These are phyloP conservation scores for Peronospora tabacina DNA, from an alignment of 352 stramenopile species.

Conservation along the genomic window DNA sequence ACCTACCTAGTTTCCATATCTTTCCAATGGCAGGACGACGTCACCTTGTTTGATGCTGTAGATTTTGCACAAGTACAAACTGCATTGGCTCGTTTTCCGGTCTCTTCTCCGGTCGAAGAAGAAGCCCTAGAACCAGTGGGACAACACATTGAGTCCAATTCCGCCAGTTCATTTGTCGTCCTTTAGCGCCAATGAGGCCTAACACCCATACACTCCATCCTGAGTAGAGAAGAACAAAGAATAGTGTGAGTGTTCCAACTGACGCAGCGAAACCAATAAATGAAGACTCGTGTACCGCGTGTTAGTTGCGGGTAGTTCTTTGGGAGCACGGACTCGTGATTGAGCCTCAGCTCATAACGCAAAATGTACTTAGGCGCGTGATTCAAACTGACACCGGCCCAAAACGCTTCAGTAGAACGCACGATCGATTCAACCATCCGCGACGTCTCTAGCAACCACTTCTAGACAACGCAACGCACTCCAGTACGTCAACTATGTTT, in stretches of 20 bases:
- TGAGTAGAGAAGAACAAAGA: constrained; percentile 6
- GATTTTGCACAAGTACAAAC: constrained; percentile 87
- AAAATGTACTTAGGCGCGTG: constrained; percentile 89
- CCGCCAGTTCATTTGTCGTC: constrained; percentile 50
- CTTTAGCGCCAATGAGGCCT: constrained; percentile 86
- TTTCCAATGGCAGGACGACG: constrained; percentile 3
- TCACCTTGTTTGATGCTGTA: constrained; percentile 86
- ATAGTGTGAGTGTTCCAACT: not conserved
- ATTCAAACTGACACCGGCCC: constrained; percentile 93
- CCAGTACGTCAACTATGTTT: constrained; percentile 91
- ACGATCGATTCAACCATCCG: constrained; percentile 91
- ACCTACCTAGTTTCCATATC: constrained; percentile 5
- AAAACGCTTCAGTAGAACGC: constrained; percentile 96
- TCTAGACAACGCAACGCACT: constrained; percentile 87
- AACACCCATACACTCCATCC: constrained; percentile 87
- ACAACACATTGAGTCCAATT: constrained; percentile 88
- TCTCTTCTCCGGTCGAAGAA: constrained; percentile 78
- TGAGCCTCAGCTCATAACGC: constrained; percentile 84
- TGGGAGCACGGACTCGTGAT: constrained; percentile 73
- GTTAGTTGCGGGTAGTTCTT: constrained; percentile 67
- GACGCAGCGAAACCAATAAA: not conserved
- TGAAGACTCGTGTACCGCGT: constrained; percentile 28
- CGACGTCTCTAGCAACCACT: constrained; percentile 85
- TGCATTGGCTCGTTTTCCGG: constrained; percentile 52
- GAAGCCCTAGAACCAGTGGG: constrained; percentile 70